phyloP scores from a whole-genome alignment of 768 basidiomycete genomes.

The Ramaria rubella region DNA sequence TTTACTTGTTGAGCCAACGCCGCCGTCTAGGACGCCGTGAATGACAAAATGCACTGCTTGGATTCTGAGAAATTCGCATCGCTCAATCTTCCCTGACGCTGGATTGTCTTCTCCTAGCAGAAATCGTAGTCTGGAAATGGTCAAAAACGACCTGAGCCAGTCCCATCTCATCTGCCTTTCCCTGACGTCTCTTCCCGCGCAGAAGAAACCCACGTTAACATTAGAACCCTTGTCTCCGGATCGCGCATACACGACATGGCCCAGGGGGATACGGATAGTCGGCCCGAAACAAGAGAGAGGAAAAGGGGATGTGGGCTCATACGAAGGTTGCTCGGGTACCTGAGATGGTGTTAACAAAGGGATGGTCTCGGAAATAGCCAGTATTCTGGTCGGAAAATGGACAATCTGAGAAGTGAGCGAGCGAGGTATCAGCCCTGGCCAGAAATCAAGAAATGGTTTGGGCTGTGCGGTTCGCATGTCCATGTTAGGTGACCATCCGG shows the following conservation, averaged over 20 bases:
- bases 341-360: neutral
- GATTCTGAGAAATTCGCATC: slow-evolving; percentile 4
- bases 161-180: neutral
- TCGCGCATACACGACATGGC: slow-evolving; percentile 4
- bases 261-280: neutral
- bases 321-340: slow-evolving; percentile 4
- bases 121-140: neutral
- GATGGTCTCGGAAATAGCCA: neutral
- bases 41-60: slow-evolving; percentile 3
- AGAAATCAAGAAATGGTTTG: slow-evolving; percentile 1
- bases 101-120: slow-evolving; percentile 2
- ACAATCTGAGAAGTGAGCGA: neutral
- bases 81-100: slow-evolving; percentile 1
- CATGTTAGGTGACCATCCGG: neutral
- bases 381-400: neutral
- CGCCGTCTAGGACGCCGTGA: slow-evolving; percentile 1
- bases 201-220: slow-evolving; percentile 5
- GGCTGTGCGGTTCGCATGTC: slow-evolving; percentile 4
- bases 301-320: slow-evolving; percentile 4
- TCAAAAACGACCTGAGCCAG: slow-evolving; percentile 4
- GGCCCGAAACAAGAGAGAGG: neutral
- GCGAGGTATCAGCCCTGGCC: slow-evolving; percentile 4
- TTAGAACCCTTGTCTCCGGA: slow-evolving; percentile 8
- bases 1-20: neutral
- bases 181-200: neutral